Base-by-base conservation (phyloP, 495 filamentous ascomycete species). In the Clohesyomyces aquaticus region DNA sequence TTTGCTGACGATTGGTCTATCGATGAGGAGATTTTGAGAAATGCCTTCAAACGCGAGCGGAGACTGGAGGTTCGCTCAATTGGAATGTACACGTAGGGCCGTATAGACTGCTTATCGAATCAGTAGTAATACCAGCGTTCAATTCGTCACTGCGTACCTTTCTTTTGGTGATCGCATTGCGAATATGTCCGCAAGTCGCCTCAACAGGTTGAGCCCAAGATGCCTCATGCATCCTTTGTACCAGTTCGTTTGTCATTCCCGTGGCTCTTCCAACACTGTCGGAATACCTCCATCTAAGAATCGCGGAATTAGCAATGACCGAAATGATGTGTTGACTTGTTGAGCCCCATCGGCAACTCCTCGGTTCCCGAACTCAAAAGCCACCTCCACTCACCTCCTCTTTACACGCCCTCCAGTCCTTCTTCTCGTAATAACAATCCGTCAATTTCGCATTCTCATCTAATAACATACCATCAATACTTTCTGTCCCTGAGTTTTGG, bases 381-480 rank as follows among this genome's bases (percentile, higher is more conserved):
- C 1, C 32, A 55, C 12, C 8, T 12, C 22, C 23, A 74, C 91
- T 80, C 76, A 95, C 94, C 85, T 96, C 93, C 57, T 87, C 79
- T 72, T 88, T 91, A 76, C 94, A 98, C 59, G 81, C 78, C 68
- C 94, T 82, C 94, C 94, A 98, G 74, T 98, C 94, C 75, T 92
- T 96, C 81, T 93, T 97, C 19, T 91, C 89, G 74, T 84, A 96
- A 73, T 93, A 97, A 75, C 94, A 98, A 75, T 97, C 89, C 51
- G 90, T 96, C 87, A 98, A 80, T 70, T 85, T 96, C 27, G 83
- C 79, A 74, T 98, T 96, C 73, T 98, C 93, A 28, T 78, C 94
- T 97, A 63, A 25, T 11, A 49, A 16, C 3, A 12, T 11, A 23
- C 61, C 35, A 63, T 42, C 19, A 56, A 9, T 6, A 18, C 48